A percentile compares a stretch with the other conserved stretches of the same genome.
phyloP scores from a whole-genome alignment of 2,329 filamentous ascomycete species.

The Achaetomium macrosporum region DNA sequence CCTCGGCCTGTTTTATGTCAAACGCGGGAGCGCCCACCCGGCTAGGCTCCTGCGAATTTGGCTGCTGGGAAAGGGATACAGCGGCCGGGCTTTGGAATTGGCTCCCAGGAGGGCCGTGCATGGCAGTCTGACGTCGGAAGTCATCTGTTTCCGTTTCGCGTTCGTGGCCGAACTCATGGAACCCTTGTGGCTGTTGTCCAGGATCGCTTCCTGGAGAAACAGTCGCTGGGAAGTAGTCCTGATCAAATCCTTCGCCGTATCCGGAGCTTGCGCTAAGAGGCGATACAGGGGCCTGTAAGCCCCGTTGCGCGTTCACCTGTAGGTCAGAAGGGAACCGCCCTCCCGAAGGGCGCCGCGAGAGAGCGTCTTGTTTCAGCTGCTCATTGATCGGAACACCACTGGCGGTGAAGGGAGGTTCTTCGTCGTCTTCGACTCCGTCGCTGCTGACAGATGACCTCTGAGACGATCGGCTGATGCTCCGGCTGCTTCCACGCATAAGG shows the following conservation, averaged over 20 bases:
- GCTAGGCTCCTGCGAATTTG: neutral
- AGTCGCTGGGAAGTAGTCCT: constrained; percentile 51
- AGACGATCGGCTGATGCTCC: constrained; percentile 66
- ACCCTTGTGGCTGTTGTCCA: constrained; percentile 26
- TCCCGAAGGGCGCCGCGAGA: constrained; percentile 72
- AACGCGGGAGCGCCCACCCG: neutral
- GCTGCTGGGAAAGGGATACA: neutral
- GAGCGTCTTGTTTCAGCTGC: constrained; percentile 44
- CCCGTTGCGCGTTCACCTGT: constrained; percentile 69
- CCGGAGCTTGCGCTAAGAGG: constrained; percentile 77
- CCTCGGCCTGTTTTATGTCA: neutral
- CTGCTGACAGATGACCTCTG: constrained; percentile 64
- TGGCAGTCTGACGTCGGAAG: neutral
- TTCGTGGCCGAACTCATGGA: constrained; percentile 1
- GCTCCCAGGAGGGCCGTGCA: neutral
- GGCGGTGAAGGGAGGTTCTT: constrained; percentile 53
- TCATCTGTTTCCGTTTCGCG: neutral
- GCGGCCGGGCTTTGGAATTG: neutral
- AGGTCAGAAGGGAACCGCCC: constrained; percentile 95
- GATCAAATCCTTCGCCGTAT: constrained; percentile 42
- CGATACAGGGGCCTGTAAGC: constrained; percentile 72
- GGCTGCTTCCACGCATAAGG: constrained; percentile 76
- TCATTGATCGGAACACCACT: constrained; percentile 51
- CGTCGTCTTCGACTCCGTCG: constrained; percentile 66
- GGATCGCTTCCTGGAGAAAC: constrained; percentile 41